Base-by-base conservation (phyloP, 805 yeast genomes). In the Lipomyces mesembrius region DNA sequence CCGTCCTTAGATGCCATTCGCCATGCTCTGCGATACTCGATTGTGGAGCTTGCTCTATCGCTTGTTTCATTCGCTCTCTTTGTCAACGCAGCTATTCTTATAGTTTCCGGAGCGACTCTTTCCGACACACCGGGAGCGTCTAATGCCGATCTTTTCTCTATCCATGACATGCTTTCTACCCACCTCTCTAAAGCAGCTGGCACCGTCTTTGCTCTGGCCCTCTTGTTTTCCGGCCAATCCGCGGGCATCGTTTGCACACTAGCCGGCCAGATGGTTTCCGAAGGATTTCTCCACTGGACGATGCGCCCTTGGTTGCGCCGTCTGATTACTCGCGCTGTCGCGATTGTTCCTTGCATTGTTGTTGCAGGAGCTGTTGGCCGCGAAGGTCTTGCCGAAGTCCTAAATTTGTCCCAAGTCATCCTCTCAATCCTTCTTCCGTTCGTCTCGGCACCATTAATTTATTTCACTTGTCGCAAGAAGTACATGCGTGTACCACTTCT, bases 221-320 rank as follows among this genome's bases (percentile, higher is more conserved):
- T 93, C 72, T 80, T 93, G 52, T 85, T 90, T 66, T 88, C 95
- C 65, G 97, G 97, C 5, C 92, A 90, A 74, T 88, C 93, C 57
- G 97, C 97, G 0, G 97, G 97, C 59, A 87, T 93, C 55, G 93
- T 92, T 1, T 92, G 97, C 76, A 93, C 98, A 0, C 89, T 93
- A 79, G 91, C 73, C 0, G 97, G 97, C 96, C 71, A 93, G 77
- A 87, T 93, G 72, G 97, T 93, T 1, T 85, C 92, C 72, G 98
- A 93, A 76, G 98, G 98, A 0, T 94, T 91, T 74, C 80, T 93
- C 52, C 84, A 87, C 62, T 92, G 97, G 97, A 86, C 84, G 1
- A 71, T 91, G 54, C 83, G 82, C 68, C 97, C 97, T 2, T 88
- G 96, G 90, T 74, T 88, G 60, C 83, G 97, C 75, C 82, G 97